Conservation (phyloP, 1,284 basidiomycete species). For the Leccinum solheimii region DNA sequence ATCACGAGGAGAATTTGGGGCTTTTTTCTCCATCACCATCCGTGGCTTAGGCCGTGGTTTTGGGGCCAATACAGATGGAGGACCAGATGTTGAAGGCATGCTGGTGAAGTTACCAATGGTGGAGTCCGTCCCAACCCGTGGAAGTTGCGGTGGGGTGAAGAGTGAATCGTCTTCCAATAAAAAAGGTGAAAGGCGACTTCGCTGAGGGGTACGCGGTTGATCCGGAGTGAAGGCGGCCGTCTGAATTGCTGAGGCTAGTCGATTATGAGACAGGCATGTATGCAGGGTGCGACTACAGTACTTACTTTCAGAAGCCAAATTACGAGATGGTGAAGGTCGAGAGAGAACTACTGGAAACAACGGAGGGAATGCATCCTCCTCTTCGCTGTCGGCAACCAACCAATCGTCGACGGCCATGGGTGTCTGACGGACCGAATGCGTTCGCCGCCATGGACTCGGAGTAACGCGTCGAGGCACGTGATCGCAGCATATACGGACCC, state of each 20-base stretch:
- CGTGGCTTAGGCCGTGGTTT: constrained; percentile 31
- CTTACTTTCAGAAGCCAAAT: constrained; percentile 15
- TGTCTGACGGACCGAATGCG: constrained; percentile 1
- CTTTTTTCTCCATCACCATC: constrained; percentile 25
- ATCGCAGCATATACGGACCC: constrained; percentile 18
- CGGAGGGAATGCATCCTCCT: constrained; percentile 15
- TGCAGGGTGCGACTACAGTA: neutral
- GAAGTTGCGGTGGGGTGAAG: constrained; percentile 29
- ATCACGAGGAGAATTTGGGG: neutral
- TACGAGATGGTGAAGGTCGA: neutral
- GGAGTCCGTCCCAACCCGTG: neutral
- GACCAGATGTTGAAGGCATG: constrained; percentile 5
- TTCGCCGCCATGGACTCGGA: neutral
- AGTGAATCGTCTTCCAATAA: constrained; percentile 19
- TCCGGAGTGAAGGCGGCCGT: constrained; percentile 19
- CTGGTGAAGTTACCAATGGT: constrained; percentile 18
- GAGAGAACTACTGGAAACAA: neutral
- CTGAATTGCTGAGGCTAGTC: constrained; percentile 24
- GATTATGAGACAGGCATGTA: neutral
- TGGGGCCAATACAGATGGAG: neutral
- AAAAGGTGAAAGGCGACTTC: constrained; percentile 1
- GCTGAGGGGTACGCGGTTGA: constrained; percentile 17
- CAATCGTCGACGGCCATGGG: constrained; percentile 22
- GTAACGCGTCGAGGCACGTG: constrained; percentile 23
- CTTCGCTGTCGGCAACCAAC: constrained; percentile 35